phyloP scores from a whole-genome alignment of 768 basidiomycete species.

The Leccinum arenicola region DNA sequence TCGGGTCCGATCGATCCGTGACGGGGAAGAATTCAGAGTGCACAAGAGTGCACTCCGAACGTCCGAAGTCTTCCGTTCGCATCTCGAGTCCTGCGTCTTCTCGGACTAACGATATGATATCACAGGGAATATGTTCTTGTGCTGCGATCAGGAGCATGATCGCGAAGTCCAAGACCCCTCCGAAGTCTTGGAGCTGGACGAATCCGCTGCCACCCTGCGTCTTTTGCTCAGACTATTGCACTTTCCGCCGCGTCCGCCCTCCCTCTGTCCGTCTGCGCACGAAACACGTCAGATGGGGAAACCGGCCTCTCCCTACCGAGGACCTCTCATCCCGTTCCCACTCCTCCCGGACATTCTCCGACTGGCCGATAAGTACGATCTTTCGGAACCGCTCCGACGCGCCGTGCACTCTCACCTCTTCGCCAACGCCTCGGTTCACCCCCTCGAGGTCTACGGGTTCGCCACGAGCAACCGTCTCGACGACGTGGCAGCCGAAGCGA shows the following conservation, averaged over 20 bases:
- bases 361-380: conserved; percentile 65
- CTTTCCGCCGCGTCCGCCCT: conserved; percentile 48
- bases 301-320: conserved; percentile 32
- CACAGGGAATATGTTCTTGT: conserved; percentile 67
- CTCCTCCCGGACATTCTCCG: conserved; percentile 54
- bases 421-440: conserved; percentile 47
- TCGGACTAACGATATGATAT: conserved; percentile 10
- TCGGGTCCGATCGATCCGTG: conserved; percentile 50
- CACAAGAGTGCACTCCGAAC: conserved; percentile 45
- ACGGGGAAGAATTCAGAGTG: conserved; percentile 49
- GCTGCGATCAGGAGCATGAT: conserved; percentile 41
- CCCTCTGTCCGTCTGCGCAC: conserved; percentile 23
- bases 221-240: conserved; percentile 58
- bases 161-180: conserved; percentile 23
- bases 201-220: conserved; percentile 45
- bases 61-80: conserved; percentile 66
- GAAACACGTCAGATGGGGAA: conserved; percentile 30
- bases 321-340: conserved; percentile 61
- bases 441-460: conserved; percentile 62
- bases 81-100: conserved; percentile 4
- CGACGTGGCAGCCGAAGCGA: conserved; percentile 53
- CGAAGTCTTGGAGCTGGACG: conserved; percentile 51
- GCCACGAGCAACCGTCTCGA: conserved; percentile 44
- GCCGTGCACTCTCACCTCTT: conserved; percentile 51
- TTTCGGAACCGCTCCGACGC: conserved; percentile 43